Evolutionary conservation across 2,329 filamentous ascomycete genomes (phyloP).

Genomic region (Cylindrodendrum hubeiense): DNA sequence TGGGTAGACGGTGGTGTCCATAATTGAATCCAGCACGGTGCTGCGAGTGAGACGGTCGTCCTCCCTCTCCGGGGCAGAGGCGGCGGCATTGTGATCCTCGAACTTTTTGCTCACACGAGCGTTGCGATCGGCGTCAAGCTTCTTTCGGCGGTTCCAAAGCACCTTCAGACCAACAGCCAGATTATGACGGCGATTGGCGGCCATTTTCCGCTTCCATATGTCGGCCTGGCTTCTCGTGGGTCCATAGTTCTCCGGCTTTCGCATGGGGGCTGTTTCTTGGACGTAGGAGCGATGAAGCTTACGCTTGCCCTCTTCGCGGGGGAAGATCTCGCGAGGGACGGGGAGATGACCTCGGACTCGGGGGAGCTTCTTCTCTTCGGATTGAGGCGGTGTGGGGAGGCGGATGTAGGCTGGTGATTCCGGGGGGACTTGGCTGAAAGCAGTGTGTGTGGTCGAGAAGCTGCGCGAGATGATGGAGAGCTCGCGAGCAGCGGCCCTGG

Average conservation of each 20-base stretch:
- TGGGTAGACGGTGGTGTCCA: conserved; percentile 64
- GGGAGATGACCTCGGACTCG: conserved; percentile 84
- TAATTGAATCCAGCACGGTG: conserved; percentile 66
- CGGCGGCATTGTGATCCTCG: conserved; percentile 57
- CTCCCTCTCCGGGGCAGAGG: conserved; percentile 75
- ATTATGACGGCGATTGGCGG: conserved; percentile 77
- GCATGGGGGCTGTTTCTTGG: conserved; percentile 64
- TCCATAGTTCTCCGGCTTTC: conserved; percentile 57
- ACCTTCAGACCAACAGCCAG: conserved; percentile 77
- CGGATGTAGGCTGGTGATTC: conserved; percentile 91
- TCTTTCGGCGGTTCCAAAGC: conserved; percentile 75
- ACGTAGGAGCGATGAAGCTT: conserved; percentile 75
- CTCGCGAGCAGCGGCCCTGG: conserved; percentile 44
- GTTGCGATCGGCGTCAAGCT: conserved; percentile 51
- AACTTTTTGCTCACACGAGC: conserved; percentile 61
- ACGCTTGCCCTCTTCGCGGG: conserved; percentile 63
- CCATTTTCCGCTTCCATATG: conserved; percentile 80
- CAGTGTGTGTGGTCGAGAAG: conserved; percentile 52
- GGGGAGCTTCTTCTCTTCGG: conserved; percentile 61
- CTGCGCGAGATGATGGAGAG: conserved; percentile 42
- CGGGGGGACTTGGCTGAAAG: conserved; percentile 75
- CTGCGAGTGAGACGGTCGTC: conserved; percentile 83
- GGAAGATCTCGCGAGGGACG: conserved; percentile 85
- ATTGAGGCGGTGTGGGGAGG: conserved; percentile 82
- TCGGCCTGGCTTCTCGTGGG: conserved; percentile 54